A percentile compares a stretch with the other conserved stretches of the same genome.
Conservation (phyloP, 192 early-diverging fungal genomes). For the Podila minutissima region DNA sequence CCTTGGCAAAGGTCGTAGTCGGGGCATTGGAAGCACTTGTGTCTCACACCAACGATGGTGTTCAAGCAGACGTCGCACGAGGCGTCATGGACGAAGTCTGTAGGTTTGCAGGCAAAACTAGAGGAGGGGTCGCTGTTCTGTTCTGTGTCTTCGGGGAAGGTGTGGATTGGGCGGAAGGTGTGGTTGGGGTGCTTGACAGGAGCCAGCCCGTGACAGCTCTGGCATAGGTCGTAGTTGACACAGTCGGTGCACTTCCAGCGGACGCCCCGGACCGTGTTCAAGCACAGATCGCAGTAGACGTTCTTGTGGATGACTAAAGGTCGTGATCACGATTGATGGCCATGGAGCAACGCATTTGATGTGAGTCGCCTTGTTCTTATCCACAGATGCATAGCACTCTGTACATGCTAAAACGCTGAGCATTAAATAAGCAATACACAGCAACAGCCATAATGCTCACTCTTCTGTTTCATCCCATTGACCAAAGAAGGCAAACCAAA, state of each 20-base stretch:
- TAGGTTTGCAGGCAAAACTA: neutral
- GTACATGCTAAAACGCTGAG: too few relatives aligned
- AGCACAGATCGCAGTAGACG: constrained; percentile 68
- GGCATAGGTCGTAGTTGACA: constrained; percentile 64
- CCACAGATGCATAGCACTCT: too few relatives aligned
- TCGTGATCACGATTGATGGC: neutral
- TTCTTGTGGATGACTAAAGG: constrained; percentile 33
- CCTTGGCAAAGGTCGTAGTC: constrained; percentile 67
- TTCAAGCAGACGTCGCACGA: constrained; percentile 70
- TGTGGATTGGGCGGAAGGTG: constrained; percentile 28
- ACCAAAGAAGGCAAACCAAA: too few relatives aligned
- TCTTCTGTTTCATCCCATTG: too few relatives aligned
- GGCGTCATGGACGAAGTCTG: constrained; percentile 9
- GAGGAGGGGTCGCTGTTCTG: constrained; percentile 3
- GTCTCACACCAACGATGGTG: constrained; percentile 61
- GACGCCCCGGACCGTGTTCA: constrained; percentile 56
- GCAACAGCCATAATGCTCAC: too few relatives aligned
- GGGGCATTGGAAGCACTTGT: constrained; percentile 67
- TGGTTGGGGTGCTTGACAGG: constrained; percentile 26
- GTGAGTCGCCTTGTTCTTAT: too few relatives aligned
- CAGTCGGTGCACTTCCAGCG: constrained; percentile 72
- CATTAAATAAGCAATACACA: too few relatives aligned
- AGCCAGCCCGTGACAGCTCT: constrained; percentile 42
- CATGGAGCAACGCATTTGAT: too few relatives aligned
- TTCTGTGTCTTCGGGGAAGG: neutral